Conservation (phyloP, 768 basidiomycete species). For the Leccinum pellstonianum region DNA sequence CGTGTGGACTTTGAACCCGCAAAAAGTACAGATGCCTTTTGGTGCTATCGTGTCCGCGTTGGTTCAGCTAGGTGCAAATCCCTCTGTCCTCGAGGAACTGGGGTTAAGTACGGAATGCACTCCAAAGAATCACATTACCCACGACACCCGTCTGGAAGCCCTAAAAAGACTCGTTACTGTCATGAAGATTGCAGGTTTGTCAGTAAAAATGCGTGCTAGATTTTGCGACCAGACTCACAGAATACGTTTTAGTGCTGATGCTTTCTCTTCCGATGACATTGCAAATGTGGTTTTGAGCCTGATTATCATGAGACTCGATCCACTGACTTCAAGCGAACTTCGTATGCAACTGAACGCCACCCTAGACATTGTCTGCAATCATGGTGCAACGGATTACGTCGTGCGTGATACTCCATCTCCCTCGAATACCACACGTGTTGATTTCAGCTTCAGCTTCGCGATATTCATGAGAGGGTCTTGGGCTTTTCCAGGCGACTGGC, state of each 20-base stretch:
- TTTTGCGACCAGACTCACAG: slow-evolving; percentile 2
- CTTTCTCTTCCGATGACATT: slow-evolving; percentile 40
- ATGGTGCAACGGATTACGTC: slow-evolving; percentile 33
- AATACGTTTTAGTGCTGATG: slow-evolving; percentile 30
- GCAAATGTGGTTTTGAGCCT: slow-evolving; percentile 50
- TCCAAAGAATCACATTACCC: slow-evolving; percentile 15
- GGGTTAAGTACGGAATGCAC: slow-evolving; percentile 28
- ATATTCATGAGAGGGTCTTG: slow-evolving; percentile 46
- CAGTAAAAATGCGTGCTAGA: slow-evolving; percentile 22
- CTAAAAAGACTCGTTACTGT: slow-evolving; percentile 44
- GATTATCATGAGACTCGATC: slow-evolving; percentile 57
- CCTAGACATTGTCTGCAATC: slow-evolving; percentile 46
- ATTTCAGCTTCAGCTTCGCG: slow-evolving; percentile 42
- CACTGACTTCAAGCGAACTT: slow-evolving; percentile 43
- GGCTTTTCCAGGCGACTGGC: slow-evolving; percentile 39
- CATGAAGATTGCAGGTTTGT: slow-evolving; percentile 47
- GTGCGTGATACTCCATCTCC: slow-evolving; percentile 16
- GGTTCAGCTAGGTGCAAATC: slow-evolving; percentile 45
- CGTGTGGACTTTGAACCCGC: slow-evolving; percentile 28
- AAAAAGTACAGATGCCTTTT: slow-evolving; percentile 33
- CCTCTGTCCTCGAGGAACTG: slow-evolving; percentile 33
- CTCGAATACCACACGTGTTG: not conserved
- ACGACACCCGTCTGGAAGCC: slow-evolving; percentile 29
- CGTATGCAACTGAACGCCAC: slow-evolving; percentile 45
- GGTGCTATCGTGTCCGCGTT: slow-evolving; percentile 38